Conservation (phyloP, 257 asterid genomes). For the Lycium barbarum region DNA sequence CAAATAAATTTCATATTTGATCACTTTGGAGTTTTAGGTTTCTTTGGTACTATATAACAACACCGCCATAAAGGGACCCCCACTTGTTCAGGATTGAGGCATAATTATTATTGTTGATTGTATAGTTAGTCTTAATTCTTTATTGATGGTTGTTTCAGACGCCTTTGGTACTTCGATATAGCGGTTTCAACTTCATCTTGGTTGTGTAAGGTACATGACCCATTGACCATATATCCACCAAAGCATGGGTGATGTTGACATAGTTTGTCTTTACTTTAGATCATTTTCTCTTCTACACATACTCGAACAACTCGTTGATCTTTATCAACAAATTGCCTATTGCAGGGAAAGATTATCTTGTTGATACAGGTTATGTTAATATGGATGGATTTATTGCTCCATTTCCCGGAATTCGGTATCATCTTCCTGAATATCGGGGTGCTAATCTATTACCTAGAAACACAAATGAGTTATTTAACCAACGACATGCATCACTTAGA, state of each 20-base stretch:
- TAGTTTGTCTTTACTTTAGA: neutral
- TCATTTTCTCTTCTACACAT: neutral
- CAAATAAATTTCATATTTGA: too few species aligned
- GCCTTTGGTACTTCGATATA: neutral
- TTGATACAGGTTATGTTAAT: slow-evolving; percentile 72
- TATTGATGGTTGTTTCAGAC: neutral
- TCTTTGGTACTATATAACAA: too few species aligned
- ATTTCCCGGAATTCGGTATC: slow-evolving; percentile 77
- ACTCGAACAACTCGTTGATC: slow-evolving; percentile 1
- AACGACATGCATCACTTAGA: slow-evolving; percentile 78
- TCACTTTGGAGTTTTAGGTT: too few species aligned
- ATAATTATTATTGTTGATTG: neutral
- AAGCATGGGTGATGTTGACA: slow-evolving; percentile 61
- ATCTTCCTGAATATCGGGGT: slow-evolving; percentile 72
- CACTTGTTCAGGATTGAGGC: neutral
- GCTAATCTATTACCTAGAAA: slow-evolving; percentile 78
- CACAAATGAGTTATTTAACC: slow-evolving; percentile 78
- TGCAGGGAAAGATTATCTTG: slow-evolving; percentile 83
- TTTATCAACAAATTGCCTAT: slow-evolving; percentile 18
- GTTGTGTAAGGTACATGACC: neutral
- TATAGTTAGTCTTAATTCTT: neutral
- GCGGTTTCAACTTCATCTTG: neutral
- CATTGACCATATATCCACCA: slow-evolving; percentile 33
- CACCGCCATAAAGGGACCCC: neutral
- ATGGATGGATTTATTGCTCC: slow-evolving; percentile 81